Percentiles rank a stretch among this genome's conserved stretches.
phyloP scores from a whole-genome alignment of 805 yeast genomes.

The Lipomyces kockii region DNA sequence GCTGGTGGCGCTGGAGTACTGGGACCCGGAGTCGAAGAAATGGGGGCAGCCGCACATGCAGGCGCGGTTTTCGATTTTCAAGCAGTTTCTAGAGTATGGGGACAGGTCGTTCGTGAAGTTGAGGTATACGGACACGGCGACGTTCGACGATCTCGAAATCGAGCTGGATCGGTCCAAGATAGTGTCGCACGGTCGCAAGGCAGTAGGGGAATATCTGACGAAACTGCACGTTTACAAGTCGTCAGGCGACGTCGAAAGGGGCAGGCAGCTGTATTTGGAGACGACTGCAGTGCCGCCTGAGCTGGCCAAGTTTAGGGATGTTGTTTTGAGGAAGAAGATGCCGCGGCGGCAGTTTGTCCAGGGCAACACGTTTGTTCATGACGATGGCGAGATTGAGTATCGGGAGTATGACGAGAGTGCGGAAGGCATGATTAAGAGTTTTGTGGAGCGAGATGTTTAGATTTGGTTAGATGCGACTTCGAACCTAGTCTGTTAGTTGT shows the following conservation, averaged over 20 bases:
- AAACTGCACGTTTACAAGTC: slow-evolving; percentile 80
- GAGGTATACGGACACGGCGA: slow-evolving; percentile 51
- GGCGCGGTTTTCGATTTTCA: slow-evolving; percentile 85
- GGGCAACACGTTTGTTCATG: slow-evolving; percentile 64
- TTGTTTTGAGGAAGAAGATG: slow-evolving; percentile 69
- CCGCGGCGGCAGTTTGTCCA: slow-evolving; percentile 87
- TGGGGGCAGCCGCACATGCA: slow-evolving; percentile 98
- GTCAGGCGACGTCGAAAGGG: slow-evolving; percentile 70
- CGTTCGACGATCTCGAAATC: slow-evolving; percentile 62
- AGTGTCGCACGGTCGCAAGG: slow-evolving; percentile 68
- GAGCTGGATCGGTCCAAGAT: slow-evolving; percentile 66
- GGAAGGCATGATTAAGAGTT: slow-evolving; percentile 79
- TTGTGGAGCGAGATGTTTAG: slow-evolving; percentile 60
- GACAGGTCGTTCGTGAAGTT: slow-evolving; percentile 58
- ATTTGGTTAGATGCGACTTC: too few relatives aligned
- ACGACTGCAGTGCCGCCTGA: slow-evolving; percentile 66
- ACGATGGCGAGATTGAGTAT: slow-evolving; percentile 54
- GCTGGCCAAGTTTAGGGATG: slow-evolving; percentile 66
- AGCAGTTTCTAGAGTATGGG: slow-evolving; percentile 70
- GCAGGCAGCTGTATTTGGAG: slow-evolving; percentile 64
- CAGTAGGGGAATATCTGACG: slow-evolving; percentile 70
- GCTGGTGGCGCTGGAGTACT: slow-evolving; percentile 75
- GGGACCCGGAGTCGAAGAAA: slow-evolving; percentile 79
- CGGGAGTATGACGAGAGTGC: slow-evolving; percentile 75
- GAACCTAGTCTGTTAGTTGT: too few relatives aligned